Evolutionary conservation across 2,329 filamentous ascomycete species (phyloP), one percentile per base, ranked within the genome.

Genomic region (Trichoderma oligosporum): DNA sequence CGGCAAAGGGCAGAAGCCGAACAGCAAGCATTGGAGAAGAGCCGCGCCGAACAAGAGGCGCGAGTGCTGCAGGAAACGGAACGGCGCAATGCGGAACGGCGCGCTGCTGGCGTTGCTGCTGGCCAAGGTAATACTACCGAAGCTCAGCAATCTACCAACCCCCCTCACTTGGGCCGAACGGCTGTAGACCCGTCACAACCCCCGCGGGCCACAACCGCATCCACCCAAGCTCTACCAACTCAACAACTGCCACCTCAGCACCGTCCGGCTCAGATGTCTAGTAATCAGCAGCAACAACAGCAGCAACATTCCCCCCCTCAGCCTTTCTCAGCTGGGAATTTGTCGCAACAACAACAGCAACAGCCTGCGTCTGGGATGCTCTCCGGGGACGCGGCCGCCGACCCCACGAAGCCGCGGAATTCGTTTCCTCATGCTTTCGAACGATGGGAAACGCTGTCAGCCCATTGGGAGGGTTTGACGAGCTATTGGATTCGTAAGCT

Each of bases 351-450:
- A 44, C 63, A 60, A 12, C 29, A 49, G 9, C 61, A 63, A 44
- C 63, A 60, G 46, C 49, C 47, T 11, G 57, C 52, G 16, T 59
- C 63, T 20, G 58, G 54, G 22, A 36, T 61, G 20, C 63, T 64
- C 48, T 38, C 63, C 11, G 39, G 59, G 12, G 65, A 67, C 29
- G 42, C 58, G 24, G 47, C 61, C 3, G 51, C 62, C 8, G 60
- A 62, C 24, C 57, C 61, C 39, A 61, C 69, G 3, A 74, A 80
- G 51, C 71, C 81, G 52, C 78, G 85, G 57, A 89, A 88, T 45
- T 86, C 87, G 0, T 97, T 99, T 63, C 94, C 94, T 0, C 94
- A 97, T 73, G 94, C 94, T 0, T 99, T 99, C 67, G 93, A 99
- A 72, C 83, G 94, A 60, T 99, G 94, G 94, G 94, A 99, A 70